Base-by-base conservation (phyloP, 2,329 filamentous ascomycete species). In the Sclerotinia glacialis region DNA sequence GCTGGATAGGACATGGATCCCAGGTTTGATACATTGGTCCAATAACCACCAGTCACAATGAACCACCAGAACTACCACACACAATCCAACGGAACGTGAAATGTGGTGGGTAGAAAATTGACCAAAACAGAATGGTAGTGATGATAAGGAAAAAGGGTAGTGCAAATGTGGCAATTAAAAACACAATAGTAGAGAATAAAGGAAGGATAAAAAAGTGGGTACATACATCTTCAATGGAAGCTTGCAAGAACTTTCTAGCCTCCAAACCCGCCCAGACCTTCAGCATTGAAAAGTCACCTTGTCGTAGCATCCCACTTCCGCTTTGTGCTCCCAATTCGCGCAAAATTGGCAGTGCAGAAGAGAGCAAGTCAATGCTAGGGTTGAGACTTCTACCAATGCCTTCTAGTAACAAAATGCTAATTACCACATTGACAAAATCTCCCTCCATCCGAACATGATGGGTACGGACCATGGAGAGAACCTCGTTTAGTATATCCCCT, bases 391-490 rank as follows among this genome's bases (percentile, higher is more conserved):
- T 85, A 0, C 95, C 95, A 74, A 98, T 99, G 8, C 95, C 95
- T 77, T 99, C 95, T 1, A 99, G 83, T 2, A 99, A 83, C 44
- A 99, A 80, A 64, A 98, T 97, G 68, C 92, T 96, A 67, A 99
- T 89, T 40, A 99, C 94, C 5, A 99, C 95, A 75, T 99, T 99
- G 76, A 99, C 93, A 76, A 98, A 99, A 77, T 99, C 95, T 11
- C 95, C 95, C 78, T 99, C 95, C 61, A 99, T 85, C 11, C 95
- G 85, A 5, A 99, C 95, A 76, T 99, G 95, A 77, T 99, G 95
- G 12, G 83, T 81, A 65, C 95, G 87, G 40, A 99, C 95, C 93
- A 99, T 97, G 67, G 84, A 84, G 54, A 99, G 82, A 0, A 98
- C 95, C 72, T 96, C 86, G 74, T 95, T 93, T 40, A 99, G 79